A percentile compares a stretch with the other conserved stretches of the same genome.
These are phyloP conservation scores for Cronartium ribicola DNA, from an alignment of 1,284 basidiomycete genomes.

Conservation along the genomic window DNA sequence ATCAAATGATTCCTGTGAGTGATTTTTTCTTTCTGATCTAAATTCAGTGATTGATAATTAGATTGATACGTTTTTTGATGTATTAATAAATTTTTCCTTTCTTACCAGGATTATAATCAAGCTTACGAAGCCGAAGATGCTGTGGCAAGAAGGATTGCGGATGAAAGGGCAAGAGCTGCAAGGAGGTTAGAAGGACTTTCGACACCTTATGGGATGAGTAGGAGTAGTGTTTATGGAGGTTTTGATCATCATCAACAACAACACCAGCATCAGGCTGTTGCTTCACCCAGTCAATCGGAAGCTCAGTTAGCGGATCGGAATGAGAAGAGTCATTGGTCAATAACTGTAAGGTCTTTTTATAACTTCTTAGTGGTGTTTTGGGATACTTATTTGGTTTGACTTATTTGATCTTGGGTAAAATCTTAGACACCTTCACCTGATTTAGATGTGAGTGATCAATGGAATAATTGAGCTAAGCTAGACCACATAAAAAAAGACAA, in stretches of 20 bases:
- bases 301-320: background rate
- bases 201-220: constrained; percentile 16
- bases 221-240: background rate
- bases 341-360: constrained; percentile 19
- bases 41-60: background rate
- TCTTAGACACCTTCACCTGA: constrained; percentile 32
- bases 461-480: background rate
- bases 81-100: constrained; percentile 8
- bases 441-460: background rate
- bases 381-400: background rate
- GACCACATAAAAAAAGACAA: background rate
- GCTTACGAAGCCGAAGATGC: constrained; percentile 41
- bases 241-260: constrained; percentile 1
- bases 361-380: background rate
- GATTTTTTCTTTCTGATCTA: background rate
- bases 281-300: background rate
- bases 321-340: constrained; percentile 41
- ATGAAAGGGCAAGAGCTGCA: constrained; percentile 40
- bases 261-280: background rate
- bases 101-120: constrained; percentile 37
- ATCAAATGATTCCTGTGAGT: constrained; percentile 38
- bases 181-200: constrained; percentile 39
- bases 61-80: background rate
- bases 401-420: background rate
- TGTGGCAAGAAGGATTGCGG: constrained; percentile 33